Evolutionary conservation across 1,284 basidiomycete genomes (phyloP).

Genomic region (Jaminaea rosea): DNA sequence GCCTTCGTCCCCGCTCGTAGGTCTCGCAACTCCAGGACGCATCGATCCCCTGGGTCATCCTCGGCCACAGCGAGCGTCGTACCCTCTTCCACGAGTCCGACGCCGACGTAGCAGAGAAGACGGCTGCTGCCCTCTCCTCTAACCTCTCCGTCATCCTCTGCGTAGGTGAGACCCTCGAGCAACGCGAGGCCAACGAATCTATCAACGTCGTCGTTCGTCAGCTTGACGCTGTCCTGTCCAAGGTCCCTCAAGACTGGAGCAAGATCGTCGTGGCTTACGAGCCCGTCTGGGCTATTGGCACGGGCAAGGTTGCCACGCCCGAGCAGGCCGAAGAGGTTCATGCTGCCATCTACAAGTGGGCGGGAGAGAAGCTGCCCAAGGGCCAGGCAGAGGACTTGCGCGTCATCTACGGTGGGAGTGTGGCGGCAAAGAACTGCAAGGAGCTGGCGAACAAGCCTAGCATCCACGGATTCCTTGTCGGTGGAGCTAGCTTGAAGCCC

Average conservation of each 20-base stretch:
- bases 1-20: too few relatives aligned
- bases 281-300: slow-evolving; percentile 93
- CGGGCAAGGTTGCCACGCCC: slow-evolving; percentile 85
- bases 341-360: slow-evolving; percentile 69
- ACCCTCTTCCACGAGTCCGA: slow-evolving; percentile 84
- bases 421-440: slow-evolving; percentile 74
- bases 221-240: slow-evolving; percentile 64
- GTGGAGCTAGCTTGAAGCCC: slow-evolving; percentile 93
- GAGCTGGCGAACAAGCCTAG: slow-evolving; percentile 62
- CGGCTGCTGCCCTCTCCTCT: slow-evolving; percentile 60
- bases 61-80: slow-evolving; percentile 96
- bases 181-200: slow-evolving; percentile 76
- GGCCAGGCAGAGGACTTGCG: slow-evolving; percentile 67
- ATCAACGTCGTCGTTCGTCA: slow-evolving; percentile 71
- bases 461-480: slow-evolving; percentile 98
- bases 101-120: slow-evolving; percentile 75
- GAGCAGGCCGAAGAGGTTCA: slow-evolving; percentile 88
- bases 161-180: slow-evolving; percentile 82
- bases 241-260: slow-evolving; percentile 69
- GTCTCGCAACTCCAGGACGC: slow-evolving; percentile 69
- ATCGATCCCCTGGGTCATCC: slow-evolving; percentile 79
- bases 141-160: slow-evolving; percentile 84
- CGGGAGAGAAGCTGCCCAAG: slow-evolving; percentile 60
- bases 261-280: slow-evolving; percentile 80
- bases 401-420: slow-evolving; percentile 93